Conservation (phyloP, 2,329 filamentous ascomycete genomes). For the Verticillium dahliae region DNA sequence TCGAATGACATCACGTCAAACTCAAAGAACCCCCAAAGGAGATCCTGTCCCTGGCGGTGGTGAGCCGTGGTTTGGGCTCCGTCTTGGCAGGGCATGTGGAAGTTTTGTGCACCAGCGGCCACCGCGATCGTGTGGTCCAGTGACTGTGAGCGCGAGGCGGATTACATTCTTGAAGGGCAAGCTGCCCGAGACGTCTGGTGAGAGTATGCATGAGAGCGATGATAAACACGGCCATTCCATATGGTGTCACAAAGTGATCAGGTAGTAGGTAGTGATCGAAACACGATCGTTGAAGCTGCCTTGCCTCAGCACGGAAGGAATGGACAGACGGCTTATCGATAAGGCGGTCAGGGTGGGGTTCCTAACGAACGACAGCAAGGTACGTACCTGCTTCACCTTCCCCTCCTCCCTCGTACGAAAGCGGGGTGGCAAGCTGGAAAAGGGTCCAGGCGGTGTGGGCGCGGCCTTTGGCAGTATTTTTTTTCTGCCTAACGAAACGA, state of each 20-base stretch:
- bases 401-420: neutral
- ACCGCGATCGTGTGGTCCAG: too few species aligned
- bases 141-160: too few species aligned
- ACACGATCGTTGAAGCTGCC: too few species aligned
- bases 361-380: neutral
- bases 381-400: too few species aligned
- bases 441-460: neutral
- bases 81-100: neutral
- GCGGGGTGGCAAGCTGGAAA: neutral
- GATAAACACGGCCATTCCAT: too few species aligned
- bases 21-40: neutral
- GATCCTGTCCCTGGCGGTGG: neutral
- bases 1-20: neutral
- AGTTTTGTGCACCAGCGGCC: neutral
- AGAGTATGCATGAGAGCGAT: too few species aligned
- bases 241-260: too few species aligned
- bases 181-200: too few species aligned
- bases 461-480: neutral
- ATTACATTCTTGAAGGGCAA: too few species aligned
- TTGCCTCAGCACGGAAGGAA: too few species aligned
- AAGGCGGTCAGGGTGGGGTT: neutral
- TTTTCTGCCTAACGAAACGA: neutral
- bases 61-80: neutral
- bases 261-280: too few species aligned
- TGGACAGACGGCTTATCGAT: neutral